phyloP scores from a whole-genome alignment of 2,329 filamentous ascomycete genomes.

The Cladophialophora chaetospira region DNA sequence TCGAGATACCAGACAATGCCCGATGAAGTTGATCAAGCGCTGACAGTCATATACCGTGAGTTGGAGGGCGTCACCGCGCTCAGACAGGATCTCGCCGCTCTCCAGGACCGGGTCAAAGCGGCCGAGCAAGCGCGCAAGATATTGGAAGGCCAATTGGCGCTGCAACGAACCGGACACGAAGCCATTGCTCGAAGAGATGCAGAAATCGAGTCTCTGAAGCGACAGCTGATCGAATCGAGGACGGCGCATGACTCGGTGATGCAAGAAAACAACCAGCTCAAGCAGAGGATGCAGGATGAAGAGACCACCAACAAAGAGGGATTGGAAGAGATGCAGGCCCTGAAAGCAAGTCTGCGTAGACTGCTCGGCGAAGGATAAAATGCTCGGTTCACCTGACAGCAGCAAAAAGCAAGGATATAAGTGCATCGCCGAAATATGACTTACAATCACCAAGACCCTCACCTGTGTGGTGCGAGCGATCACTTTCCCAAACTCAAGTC shows the following conservation, averaged over 20 bases:
- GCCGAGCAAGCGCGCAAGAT: constrained; percentile 4
- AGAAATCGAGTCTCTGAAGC: constrained; percentile 2
- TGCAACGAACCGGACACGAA: not conserved
- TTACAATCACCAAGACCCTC: constrained; percentile 6
- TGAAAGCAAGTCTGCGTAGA: constrained; percentile 12
- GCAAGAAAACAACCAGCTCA: not conserved
- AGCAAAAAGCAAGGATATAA: not conserved
- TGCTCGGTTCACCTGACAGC: not conserved
- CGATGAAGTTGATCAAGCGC: constrained; percentile 9
- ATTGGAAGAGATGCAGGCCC: constrained; percentile 8
- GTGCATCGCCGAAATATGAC: not conserved
- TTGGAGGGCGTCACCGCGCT: not conserved
- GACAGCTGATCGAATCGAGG: not conserved
- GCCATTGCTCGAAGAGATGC: constrained; percentile 1
- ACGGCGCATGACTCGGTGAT: not conserved
- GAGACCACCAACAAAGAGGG: not conserved
- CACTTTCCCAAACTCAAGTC: constrained; percentile 1
- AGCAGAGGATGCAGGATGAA: constrained; percentile 2
- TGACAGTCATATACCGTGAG: constrained; percentile 7
- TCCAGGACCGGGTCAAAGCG: not conserved
- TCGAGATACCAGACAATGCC: constrained; percentile 11
- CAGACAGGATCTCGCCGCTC: not conserved
- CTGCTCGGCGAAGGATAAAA: constrained; percentile 4
- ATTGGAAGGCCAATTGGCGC: constrained; percentile 1
- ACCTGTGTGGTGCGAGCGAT: not conserved